Conservation (phyloP, 129 eudicot species). For the Rutidosis leptorrhynchoides region DNA sequence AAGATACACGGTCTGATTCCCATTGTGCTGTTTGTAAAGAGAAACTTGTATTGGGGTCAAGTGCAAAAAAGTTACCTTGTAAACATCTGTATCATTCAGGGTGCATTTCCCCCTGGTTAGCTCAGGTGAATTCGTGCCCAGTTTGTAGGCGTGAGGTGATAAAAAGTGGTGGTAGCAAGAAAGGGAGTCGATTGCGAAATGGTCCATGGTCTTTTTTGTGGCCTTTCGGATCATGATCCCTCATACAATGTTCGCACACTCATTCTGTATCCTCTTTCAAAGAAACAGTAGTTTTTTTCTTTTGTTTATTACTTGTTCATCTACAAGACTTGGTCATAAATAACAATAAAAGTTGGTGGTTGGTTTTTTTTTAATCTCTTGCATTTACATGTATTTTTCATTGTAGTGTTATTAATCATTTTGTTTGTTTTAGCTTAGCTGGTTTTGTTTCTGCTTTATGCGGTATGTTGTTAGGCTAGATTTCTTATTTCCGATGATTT, state of each 20-base stretch:
- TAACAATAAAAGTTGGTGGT: constrained; percentile 31
- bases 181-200: constrained; percentile 35
- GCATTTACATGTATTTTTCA: not conserved
- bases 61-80: constrained; percentile 65
- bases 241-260: not conserved
- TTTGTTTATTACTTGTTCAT: constrained; percentile 36
- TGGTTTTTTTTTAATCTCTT: constrained; percentile 21
- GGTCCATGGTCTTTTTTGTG: constrained; percentile 64
- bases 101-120: constrained; percentile 80
- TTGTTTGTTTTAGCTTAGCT: no score
- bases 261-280: constrained; percentile 9
- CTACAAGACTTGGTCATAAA: constrained; percentile 28
- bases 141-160: constrained; percentile 66
- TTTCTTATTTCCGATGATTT: no score
- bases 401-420: not conserved
- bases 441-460: no score
- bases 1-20: constrained; percentile 57
- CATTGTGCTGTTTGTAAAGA: constrained; percentile 76
- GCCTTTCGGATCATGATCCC: constrained; percentile 44
- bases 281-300: constrained; percentile 21
- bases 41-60: constrained; percentile 54
- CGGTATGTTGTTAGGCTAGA: no score
- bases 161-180: constrained; percentile 30
- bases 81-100: constrained; percentile 68
- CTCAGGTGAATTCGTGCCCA: constrained; percentile 64